These are phyloP conservation scores for Candolleomyces eurysporus DNA, from an alignment of 768 basidiomycete species.

Conservation along the genomic window DNA sequence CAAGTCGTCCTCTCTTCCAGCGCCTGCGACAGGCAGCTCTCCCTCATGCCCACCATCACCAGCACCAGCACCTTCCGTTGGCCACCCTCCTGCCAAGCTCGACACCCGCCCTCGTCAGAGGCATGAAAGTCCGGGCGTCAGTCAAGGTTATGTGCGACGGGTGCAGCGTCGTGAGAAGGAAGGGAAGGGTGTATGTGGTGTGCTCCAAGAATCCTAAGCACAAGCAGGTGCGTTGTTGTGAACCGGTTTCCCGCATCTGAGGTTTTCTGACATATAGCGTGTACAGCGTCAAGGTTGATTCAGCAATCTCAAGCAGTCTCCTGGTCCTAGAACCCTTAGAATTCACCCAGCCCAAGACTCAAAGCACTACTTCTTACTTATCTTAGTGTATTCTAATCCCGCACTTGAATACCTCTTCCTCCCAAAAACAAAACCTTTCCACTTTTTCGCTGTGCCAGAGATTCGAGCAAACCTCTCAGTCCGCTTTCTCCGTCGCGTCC, in stretches of 20 bases:
- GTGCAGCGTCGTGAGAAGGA: constrained; percentile 83
- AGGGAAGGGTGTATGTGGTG: constrained; percentile 89
- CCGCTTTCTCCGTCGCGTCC: background rate
- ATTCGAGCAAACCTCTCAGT: background rate
- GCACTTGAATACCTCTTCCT: background rate
- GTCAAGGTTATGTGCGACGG: constrained; percentile 96
- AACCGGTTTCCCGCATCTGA: background rate
- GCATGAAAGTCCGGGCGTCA: constrained; percentile 96
- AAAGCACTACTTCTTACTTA: background rate
- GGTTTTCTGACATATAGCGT: constrained; percentile 10
- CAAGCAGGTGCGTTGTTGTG: constrained; percentile 73
- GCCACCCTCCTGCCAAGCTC: constrained; percentile 20
- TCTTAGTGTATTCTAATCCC: background rate
- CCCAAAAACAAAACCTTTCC: constrained; percentile 1
- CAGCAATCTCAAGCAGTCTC: background rate
- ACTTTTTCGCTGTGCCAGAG: background rate
- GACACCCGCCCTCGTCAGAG: constrained; percentile 48
- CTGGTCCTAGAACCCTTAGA: background rate
- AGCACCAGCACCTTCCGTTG: constrained; percentile 22
- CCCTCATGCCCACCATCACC: constrained; percentile 23
- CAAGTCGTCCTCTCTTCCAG: constrained; percentile 58
- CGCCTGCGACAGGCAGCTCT: constrained; percentile 42
- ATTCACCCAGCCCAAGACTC: background rate
- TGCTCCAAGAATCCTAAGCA: constrained; percentile 96
- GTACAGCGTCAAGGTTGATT: constrained; percentile 64